Percentiles rank a stretch among this genome's conserved stretches.
phyloP scores from a whole-genome alignment of 2,329 filamentous ascomycete genomes.

The Alternaria sp. region DNA sequence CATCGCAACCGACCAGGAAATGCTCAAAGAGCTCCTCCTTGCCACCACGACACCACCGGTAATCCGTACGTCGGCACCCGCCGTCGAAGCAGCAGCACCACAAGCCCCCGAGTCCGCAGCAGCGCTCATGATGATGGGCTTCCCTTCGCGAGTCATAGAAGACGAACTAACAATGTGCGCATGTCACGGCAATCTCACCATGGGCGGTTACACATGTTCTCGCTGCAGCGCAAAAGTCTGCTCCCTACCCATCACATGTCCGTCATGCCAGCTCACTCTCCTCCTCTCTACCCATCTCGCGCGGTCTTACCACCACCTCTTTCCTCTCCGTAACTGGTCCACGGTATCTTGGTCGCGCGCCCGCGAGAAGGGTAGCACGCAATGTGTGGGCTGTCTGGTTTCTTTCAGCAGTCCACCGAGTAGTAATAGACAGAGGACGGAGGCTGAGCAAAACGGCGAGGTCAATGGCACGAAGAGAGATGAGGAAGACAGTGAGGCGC shows the following conservation, averaged over 20 bases:
- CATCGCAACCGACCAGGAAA: slow-evolving; percentile 83
- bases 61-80: slow-evolving; percentile 64
- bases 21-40: slow-evolving; percentile 89
- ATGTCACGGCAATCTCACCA: slow-evolving; percentile 81
- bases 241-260: slow-evolving; percentile 86
- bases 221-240: slow-evolving; percentile 90
- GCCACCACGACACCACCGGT: slow-evolving; percentile 87
- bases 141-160: slow-evolving; percentile 84
- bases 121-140: slow-evolving; percentile 93
- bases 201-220: slow-evolving; percentile 90
- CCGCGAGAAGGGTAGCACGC: slow-evolving; percentile 48
- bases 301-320: slow-evolving; percentile 49
- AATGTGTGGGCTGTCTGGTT: slow-evolving; percentile 80
- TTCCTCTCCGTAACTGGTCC: slow-evolving; percentile 77
- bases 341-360: slow-evolving; percentile 86
- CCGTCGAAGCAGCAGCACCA: slow-evolving; percentile 37
- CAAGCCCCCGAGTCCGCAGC: slow-evolving; percentile 50
- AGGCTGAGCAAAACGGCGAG: slow-evolving; percentile 17
- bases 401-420: slow-evolving; percentile 65
- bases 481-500: slow-evolving; percentile 44
- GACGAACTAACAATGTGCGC: slow-evolving; percentile 79
- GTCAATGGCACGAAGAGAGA: slow-evolving; percentile 22
- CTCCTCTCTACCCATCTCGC: slow-evolving; percentile 77
- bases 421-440: slow-evolving; percentile 8
- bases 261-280: slow-evolving; percentile 86